A percentile compares a stretch with the other conserved stretches of the same genome.
These are phyloP conservation scores for Xerocomus minutiporus DNA, from an alignment of 1,284 basidiomycete genomes.

Conservation along the genomic window DNA sequence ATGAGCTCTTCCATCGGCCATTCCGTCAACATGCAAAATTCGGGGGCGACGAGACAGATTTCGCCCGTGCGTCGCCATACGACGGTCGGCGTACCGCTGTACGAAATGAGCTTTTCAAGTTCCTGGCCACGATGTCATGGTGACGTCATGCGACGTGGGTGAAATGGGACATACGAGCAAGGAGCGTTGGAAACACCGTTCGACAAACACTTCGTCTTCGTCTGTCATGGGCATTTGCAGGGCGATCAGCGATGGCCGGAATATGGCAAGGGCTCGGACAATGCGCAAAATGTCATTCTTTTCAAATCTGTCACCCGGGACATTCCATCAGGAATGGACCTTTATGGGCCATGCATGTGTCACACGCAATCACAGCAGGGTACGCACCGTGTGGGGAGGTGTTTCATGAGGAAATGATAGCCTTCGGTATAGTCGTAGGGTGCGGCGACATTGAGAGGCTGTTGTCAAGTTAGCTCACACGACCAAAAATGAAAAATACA, in stretches of 20 bases:
- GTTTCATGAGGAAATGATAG: conserved; percentile 92
- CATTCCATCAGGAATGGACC: conserved; percentile 39
- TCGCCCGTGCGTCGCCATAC: conserved; percentile 98
- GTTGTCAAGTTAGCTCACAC: conserved; percentile 20
- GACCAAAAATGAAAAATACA: background rate
- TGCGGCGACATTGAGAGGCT: conserved; percentile 74
- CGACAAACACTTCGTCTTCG: conserved; percentile 93
- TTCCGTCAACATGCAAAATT: conserved; percentile 92
- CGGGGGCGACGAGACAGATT: conserved; percentile 92
- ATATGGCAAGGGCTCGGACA: conserved; percentile 90
- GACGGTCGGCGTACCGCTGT: conserved; percentile 98
- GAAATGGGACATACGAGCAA: conserved; percentile 58
- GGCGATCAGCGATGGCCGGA: conserved; percentile 92
- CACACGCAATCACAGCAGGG: conserved; percentile 24
- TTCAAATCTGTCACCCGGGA: conserved; percentile 66
- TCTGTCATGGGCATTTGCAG: conserved; percentile 92
- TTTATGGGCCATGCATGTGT: conserved; percentile 37
- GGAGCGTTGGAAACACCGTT: conserved; percentile 92
- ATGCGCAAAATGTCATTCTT: conserved; percentile 94
- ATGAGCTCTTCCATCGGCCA: conserved; percentile 84
- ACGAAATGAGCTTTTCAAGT: conserved; percentile 94
- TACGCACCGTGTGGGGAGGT: conserved; percentile 77
- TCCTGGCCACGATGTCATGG: conserved; percentile 49
- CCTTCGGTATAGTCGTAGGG: conserved; percentile 92
- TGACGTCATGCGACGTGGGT: conserved; percentile 5